Conservation (phyloP, 371 early-diverging fungal genomes). For the Lichtheimia corymbifera region DNA sequence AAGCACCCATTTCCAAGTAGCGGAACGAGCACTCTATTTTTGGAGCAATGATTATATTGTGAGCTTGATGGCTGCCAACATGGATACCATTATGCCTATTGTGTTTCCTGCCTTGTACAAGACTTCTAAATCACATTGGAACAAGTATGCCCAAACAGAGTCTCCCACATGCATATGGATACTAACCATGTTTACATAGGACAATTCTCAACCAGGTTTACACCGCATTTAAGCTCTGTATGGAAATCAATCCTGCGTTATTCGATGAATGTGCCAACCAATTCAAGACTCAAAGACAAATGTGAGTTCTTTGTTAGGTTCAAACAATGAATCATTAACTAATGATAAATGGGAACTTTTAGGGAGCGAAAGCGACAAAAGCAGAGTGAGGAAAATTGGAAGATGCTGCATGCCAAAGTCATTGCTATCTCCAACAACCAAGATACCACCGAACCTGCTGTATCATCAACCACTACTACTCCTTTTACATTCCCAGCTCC, state of each 20-base stretch:
- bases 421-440: too few relatives aligned
- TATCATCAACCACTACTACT: too few relatives aligned
- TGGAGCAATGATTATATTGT: conserved; percentile 98
- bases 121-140: conserved; percentile 96
- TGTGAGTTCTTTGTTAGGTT: conserved; percentile 51
- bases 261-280: conserved; percentile 91
- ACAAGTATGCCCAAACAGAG: conserved; percentile 61
- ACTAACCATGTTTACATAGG: conserved; percentile 35
- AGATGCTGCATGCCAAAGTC: conserved; percentile 55
- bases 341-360: background rate
- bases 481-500: conserved; percentile 8
- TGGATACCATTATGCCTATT: conserved; percentile 85
- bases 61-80: conserved; percentile 88
- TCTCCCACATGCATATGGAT: background rate
- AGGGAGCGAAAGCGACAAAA: conserved; percentile 85
- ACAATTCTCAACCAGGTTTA: conserved; percentile 94
- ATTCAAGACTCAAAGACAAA: conserved; percentile 79
- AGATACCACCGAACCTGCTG: too few relatives aligned
- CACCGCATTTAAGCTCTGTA: conserved; percentile 91
- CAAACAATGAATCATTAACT: background rate
- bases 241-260: conserved; percentile 90
- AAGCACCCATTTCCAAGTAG: conserved; percentile 95
- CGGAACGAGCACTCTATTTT: conserved; percentile 93
- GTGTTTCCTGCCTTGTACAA: conserved; percentile 89
- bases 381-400: conserved; percentile 86